Evolutionary conservation across 768 basidiomycete species (phyloP), one percentile per base, ranked within the genome.

Genomic region (Lyophyllum semitale): DNA sequence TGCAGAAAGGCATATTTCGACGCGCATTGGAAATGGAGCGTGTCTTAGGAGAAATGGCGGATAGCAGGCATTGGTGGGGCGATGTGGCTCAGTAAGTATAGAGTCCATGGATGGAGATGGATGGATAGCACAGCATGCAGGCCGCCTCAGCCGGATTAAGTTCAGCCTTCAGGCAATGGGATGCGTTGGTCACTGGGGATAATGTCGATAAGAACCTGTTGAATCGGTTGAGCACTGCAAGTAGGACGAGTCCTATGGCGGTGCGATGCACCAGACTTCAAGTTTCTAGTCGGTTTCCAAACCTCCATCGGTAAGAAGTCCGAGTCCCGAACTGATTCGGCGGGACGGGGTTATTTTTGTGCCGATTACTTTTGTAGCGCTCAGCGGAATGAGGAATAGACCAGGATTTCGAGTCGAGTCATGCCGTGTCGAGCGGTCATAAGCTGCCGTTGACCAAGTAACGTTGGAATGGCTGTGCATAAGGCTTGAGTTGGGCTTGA

Each of bases 351-450:
- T 12, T 8, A 26, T 30, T 49, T 12, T 47, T 27, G 25, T 26
- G 41, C 47, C 47, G 54, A 35, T 33, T 33, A 2, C 17, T 8
- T 22, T 30, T 23, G 33, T 26, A 38, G 49, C 49, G 50, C 50
- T 42, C 50, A 30, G 27, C 26, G 30, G 27, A 18, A 17, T 33
- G 30, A 42, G 27, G 15, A 51, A 41, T 7, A 42, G 7, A 6
- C 23, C 26, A 17, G 15, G 27, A 45, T 22, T 42, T 30, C 12
- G 49, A 49, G 63, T 67, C 61, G 65, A 69, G 67, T 71, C 66
- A 69, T 64, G 68, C 69, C 71, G 71, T 65, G 61, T 59, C 18
- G 27, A 45, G 54, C 58, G 58, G 58, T 26, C 47, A 43, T 54
- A 43, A 7, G 25, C 44, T 32, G 29, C 27, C 42, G 56, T 53